Evolutionary conservation across 73 alveolate genomes (phyloP).

Genomic region (Paramecium tetraurelia): DNA sequence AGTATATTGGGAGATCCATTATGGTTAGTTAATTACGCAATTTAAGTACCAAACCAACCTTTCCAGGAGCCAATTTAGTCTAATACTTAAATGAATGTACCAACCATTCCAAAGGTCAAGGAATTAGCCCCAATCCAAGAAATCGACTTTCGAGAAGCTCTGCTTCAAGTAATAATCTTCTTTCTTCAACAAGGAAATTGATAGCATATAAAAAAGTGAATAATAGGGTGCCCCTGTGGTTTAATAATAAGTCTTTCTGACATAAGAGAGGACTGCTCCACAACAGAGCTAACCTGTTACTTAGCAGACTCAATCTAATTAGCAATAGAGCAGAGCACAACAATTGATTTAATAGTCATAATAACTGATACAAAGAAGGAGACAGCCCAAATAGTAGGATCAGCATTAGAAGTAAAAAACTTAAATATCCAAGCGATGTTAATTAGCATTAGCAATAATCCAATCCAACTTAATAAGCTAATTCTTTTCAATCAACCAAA

Average conservation of each 20-base stretch:
- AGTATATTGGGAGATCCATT: slow-evolving; percentile 39
- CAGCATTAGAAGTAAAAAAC: not conserved
- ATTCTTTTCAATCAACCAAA: not conserved
- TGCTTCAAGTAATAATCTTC: not conserved
- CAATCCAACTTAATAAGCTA: not conserved
- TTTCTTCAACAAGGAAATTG: not conserved
- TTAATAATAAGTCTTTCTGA: not conserved
- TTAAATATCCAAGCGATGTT: not conserved
- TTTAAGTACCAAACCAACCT: slow-evolving; percentile 28
- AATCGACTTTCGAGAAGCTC: not conserved
- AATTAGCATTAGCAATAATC: not conserved
- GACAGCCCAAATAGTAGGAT: not conserved
- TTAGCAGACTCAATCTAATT: not conserved
- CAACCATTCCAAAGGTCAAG: not conserved
- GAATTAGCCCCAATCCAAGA: not conserved
- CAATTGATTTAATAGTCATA: not conserved
- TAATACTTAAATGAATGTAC: not conserved
- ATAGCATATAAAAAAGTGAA: not conserved
- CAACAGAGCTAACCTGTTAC: not conserved
- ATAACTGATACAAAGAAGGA: not conserved
- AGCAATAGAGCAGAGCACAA: not conserved
- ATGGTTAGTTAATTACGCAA: slow-evolving; percentile 36
- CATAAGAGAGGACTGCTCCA: not conserved
- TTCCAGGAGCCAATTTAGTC: not conserved
- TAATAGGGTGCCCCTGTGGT: not conserved